Evolutionary conservation across 495 filamentous ascomycete genomes (phyloP).

Genomic region (Physcia stellaris): DNA sequence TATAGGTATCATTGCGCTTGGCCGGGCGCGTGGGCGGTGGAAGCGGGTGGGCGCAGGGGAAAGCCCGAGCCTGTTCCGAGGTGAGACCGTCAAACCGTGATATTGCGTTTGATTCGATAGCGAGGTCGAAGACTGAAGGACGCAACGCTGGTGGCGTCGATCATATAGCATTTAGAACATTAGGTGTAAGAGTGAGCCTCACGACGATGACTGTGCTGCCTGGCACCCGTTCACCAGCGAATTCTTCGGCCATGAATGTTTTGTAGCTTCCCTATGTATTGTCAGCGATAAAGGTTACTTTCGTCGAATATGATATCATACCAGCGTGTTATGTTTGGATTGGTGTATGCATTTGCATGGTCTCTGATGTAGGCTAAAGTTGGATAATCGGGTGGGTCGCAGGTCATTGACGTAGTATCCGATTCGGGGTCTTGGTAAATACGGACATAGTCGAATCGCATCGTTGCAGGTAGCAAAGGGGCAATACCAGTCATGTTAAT

Average conservation of each 20-base stretch:
- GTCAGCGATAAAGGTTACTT: constrained; percentile 2
- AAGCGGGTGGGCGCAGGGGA: too few species aligned
- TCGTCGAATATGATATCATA: constrained; percentile 13
- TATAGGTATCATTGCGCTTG: too few species aligned
- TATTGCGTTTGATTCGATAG: too few species aligned
- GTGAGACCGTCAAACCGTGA: too few species aligned
- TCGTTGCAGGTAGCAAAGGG: constrained; percentile 48
- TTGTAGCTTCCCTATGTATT: constrained; percentile 17
- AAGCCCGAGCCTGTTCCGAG: too few species aligned
- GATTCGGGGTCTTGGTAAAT: constrained; percentile 55
- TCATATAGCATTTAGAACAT: too few species aligned
- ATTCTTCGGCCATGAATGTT: constrained; percentile 35
- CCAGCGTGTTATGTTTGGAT: constrained; percentile 52
- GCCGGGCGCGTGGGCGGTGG: too few species aligned
- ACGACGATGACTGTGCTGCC: too few species aligned
- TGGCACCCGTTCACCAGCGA: constrained; percentile 32
- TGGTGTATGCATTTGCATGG: constrained; percentile 48
- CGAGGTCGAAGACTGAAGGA: too few species aligned
- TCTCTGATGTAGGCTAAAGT: constrained; percentile 58
- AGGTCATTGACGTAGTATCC: constrained; percentile 45
- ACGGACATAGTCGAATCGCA: constrained; percentile 62
- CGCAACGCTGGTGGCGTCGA: too few species aligned
- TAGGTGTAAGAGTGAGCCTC: too few species aligned
- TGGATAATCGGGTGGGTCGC: constrained; percentile 56
- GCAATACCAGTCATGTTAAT: constrained; percentile 41